Evolutionary conservation across 176 grass and related monocot species (phyloP).

Genomic region (Chrysopogon serrulatus): DNA sequence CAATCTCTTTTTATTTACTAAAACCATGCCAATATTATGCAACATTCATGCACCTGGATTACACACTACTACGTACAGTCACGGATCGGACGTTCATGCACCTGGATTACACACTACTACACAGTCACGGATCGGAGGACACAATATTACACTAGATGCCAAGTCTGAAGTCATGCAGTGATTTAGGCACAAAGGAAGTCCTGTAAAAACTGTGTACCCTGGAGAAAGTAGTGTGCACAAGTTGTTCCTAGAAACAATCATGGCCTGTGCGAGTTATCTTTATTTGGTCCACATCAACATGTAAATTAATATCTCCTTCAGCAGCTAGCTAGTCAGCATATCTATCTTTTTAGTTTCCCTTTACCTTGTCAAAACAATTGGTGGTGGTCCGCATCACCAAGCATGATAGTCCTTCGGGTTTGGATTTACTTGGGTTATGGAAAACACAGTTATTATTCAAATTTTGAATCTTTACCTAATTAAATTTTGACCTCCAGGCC

Average conservation of each 20-base stretch:
- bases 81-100: background rate
- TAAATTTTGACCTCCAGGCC: constrained; percentile 23
- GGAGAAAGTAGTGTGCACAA: background rate
- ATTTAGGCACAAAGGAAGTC: background rate
- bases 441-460: background rate
- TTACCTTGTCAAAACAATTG: constrained; percentile 35
- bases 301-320: constrained; percentile 33
- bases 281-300: constrained; percentile 15
- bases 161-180: background rate
- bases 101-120: background rate
- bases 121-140: background rate
- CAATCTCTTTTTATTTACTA: background rate
- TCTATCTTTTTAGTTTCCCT: constrained; percentile 21
- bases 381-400: constrained; percentile 41
- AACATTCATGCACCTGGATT: background rate
- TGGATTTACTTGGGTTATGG: constrained; percentile 27
- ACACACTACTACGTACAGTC: background rate
- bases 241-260: constrained; percentile 22
- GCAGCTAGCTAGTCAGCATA: constrained; percentile 28
- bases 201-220: background rate
- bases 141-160: background rate
- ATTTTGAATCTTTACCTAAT: constrained; percentile 28
- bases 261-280: background rate
- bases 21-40: constrained; percentile 8
- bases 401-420: constrained; percentile 23